Percentiles rank a stretch among this genome's conserved stretches.
phyloP scores from a whole-genome alignment of 2,329 filamentous ascomycete species.

The Verticillium klebahnii region DNA sequence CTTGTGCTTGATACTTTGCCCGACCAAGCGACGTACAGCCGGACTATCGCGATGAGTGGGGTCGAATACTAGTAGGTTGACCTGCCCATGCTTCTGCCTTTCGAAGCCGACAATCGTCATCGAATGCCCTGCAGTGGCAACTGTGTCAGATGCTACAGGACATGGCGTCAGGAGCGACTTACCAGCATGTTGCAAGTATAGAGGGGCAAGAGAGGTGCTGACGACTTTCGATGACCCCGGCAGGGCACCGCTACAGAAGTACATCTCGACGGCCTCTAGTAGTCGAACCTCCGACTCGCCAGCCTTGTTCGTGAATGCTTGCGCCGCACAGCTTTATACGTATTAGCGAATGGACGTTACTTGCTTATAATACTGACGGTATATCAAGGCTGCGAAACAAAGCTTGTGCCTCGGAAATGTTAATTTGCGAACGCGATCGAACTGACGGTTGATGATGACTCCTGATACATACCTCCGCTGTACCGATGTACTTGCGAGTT shows the following conservation, averaged over 20 bases:
- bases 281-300: slow-evolving; percentile 48
- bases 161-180: slow-evolving; percentile 12
- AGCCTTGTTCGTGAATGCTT: slow-evolving; percentile 49
- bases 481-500: slow-evolving; percentile 95
- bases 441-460: neutral
- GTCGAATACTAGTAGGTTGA: slow-evolving; percentile 81
- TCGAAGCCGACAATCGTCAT: slow-evolving; percentile 87
- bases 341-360: neutral
- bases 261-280: slow-evolving; percentile 64
- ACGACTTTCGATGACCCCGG: slow-evolving; percentile 58
- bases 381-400: slow-evolving; percentile 69
- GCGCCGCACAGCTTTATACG: slow-evolving; percentile 52
- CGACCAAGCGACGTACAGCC: slow-evolving; percentile 56
- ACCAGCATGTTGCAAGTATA: slow-evolving; percentile 86
- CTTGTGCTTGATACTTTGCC: slow-evolving; percentile 36
- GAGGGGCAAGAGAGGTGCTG: slow-evolving; percentile 68
- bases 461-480: slow-evolving; percentile 62
- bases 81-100: slow-evolving; percentile 55
- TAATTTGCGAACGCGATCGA: neutral
- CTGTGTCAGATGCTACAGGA: neutral
- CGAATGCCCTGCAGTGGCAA: slow-evolving; percentile 63
- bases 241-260: slow-evolving; percentile 60
- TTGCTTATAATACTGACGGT: slow-evolving; percentile 38
- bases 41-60: slow-evolving; percentile 72
- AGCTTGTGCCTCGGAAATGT: slow-evolving; percentile 61